phyloP scores from a whole-genome alignment of 139 green algal species.

The Coelastrella sp. region DNA sequence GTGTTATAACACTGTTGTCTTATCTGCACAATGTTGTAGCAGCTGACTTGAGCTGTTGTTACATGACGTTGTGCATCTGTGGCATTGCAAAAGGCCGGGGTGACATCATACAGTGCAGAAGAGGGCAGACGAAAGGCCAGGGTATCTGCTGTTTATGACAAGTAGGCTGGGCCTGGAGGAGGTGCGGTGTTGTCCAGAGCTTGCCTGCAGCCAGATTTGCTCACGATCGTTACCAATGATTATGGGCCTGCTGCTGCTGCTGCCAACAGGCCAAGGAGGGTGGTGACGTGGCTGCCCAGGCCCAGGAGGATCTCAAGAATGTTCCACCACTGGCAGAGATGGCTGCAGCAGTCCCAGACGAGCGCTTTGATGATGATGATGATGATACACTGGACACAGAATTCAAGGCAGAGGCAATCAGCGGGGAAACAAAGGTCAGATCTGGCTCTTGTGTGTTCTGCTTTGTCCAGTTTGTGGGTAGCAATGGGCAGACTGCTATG shows the following conservation, averaged over 20 bases:
- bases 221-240: no score
- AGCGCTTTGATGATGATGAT: slow-evolving; percentile 46
- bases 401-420: slow-evolving; percentile 70
- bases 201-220: no score
- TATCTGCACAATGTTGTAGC: slow-evolving; percentile 56
- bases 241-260: neutral
- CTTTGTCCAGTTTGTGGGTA: neutral
- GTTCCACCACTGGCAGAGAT: slow-evolving; percentile 65
- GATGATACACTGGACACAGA: slow-evolving; percentile 60
- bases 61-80: slow-evolving; percentile 93
- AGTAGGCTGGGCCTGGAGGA: no score
- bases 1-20: no score
- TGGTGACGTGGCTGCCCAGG: slow-evolving; percentile 16
- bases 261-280: slow-evolving; percentile 20
- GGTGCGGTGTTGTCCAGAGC: no score
- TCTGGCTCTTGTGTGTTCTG: neutral
- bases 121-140: slow-evolving; percentile 90
- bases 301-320: slow-evolving; percentile 64
- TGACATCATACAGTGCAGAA: slow-evolving; percentile 84
- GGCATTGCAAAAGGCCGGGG: slow-evolving; percentile 97
- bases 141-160: slow-evolving; percentile 60
- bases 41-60: no score
- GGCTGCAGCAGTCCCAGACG: slow-evolving; percentile 60
- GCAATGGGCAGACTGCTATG: neutral
- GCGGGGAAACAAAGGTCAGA: slow-evolving; percentile 58